Percentiles rank a stretch among this genome's conserved stretches.
phyloP scores from a whole-genome alignment of 208 protist species.

The Entamoeba nuttalli region DNA sequence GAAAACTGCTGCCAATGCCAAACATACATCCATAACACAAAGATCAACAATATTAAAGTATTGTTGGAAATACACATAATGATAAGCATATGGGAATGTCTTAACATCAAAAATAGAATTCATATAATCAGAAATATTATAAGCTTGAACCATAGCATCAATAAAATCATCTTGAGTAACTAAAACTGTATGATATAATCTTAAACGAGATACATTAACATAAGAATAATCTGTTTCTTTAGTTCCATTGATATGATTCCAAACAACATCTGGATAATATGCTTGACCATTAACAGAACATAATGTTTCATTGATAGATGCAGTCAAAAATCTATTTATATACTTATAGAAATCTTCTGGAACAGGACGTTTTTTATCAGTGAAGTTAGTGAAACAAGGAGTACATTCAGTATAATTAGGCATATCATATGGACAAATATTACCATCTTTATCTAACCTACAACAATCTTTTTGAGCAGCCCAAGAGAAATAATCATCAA shows the following conservation, averaged over 20 bases:
- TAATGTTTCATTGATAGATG: too few relatives aligned
- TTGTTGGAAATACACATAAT: conserved; percentile 51
- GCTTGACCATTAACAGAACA: too few relatives aligned
- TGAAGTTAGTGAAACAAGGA: too few relatives aligned
- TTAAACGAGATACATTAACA: conserved; percentile 9
- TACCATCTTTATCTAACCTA: too few relatives aligned
- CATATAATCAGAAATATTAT: not conserved
- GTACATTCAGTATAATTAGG: too few relatives aligned
- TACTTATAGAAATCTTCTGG: too few relatives aligned
- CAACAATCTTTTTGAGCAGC: too few relatives aligned
- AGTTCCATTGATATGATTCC: not conserved
- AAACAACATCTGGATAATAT: too few relatives aligned
- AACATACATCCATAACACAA: conserved; percentile 14
- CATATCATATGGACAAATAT: too few relatives aligned
- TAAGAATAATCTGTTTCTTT: not conserved
- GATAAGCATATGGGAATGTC: conserved; percentile 40
- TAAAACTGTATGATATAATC: conserved; percentile 23
- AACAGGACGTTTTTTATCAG: too few relatives aligned
- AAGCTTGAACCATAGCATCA: conserved; percentile 17
- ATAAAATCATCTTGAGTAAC: conserved; percentile 37
- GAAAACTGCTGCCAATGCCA: conserved; percentile 38
- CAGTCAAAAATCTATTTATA: too few relatives aligned
- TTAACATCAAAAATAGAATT: not conserved
- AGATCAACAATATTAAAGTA: conserved; percentile 37
- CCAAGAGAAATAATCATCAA: too few relatives aligned